A percentile compares a stretch with the other conserved stretches of the same genome.
phyloP scores from a whole-genome alignment of 768 basidiomycete genomes.

The Boletus speciosus region DNA sequence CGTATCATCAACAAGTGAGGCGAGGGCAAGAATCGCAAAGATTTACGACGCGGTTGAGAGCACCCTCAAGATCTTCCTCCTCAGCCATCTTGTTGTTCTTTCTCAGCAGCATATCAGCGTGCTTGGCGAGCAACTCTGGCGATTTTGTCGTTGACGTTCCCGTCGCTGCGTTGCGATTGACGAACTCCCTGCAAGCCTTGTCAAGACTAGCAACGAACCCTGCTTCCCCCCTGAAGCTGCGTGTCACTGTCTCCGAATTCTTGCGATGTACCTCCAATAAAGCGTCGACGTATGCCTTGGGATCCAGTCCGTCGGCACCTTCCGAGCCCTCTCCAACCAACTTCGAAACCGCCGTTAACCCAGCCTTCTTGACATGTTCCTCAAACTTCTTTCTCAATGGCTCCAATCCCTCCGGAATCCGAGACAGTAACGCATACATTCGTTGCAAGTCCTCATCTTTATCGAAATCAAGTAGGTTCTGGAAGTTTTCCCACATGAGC shows the following conservation, averaged over 20 bases:
- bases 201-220: conserved; percentile 93
- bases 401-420: conserved; percentile 87
- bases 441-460: conserved; percentile 92
- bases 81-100: conserved; percentile 97
- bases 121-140: conserved; percentile 89
- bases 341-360: conserved; percentile 76
- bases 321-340: conserved; percentile 53
- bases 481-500: conserved; percentile 92
- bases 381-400: conserved; percentile 91
- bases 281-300: conserved; percentile 93
- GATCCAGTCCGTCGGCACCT: conserved; percentile 66
- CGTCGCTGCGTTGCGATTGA: conserved; percentile 90
- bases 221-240: conserved; percentile 88
- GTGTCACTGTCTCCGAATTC: conserved; percentile 82
- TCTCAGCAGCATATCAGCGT: conserved; percentile 81
- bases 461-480: conserved; percentile 84
- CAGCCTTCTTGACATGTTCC: conserved; percentile 91
- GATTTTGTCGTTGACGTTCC: conserved; percentile 81
- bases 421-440: conserved; percentile 90
- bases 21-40: background rate
- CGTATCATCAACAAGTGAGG: conserved; percentile 2
- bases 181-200: conserved; percentile 92
- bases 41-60: conserved; percentile 84
- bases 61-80: conserved; percentile 85
- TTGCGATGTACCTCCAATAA: conserved; percentile 88